Percentiles rank a stretch among this genome's conserved stretches.
These are phyloP conservation scores for Colletotrichum chlorophyti DNA, from an alignment of 2,329 filamentous ascomycete species.

Conservation along the genomic window DNA sequence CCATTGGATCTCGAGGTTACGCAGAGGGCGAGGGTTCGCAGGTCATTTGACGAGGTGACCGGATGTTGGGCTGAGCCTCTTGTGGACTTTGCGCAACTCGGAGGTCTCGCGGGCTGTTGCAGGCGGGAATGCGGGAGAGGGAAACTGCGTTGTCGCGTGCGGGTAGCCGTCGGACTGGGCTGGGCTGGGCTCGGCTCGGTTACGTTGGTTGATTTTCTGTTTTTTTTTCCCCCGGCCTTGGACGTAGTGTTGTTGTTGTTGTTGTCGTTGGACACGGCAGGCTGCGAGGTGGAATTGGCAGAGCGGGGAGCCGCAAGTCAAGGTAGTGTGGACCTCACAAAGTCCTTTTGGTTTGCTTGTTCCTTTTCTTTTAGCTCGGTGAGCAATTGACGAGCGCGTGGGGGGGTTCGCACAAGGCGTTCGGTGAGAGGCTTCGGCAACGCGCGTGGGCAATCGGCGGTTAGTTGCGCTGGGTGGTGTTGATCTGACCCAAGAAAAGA, in stretches of 20 bases:
- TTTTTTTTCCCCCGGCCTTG: background rate
- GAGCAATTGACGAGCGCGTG: no score
- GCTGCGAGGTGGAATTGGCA: background rate
- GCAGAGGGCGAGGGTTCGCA: conserved; percentile 49
- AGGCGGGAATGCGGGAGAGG: background rate
- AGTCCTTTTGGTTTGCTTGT: background rate
- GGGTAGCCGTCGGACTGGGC: background rate
- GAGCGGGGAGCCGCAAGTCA: no score
- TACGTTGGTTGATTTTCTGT: background rate
- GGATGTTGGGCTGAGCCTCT: background rate
- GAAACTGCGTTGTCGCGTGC: conserved; percentile 3
- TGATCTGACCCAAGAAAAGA: background rate
- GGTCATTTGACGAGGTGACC: conserved; percentile 34
- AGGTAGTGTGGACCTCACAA: background rate
- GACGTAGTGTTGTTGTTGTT: no score
- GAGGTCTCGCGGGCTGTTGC: background rate
- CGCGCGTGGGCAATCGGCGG: no score
- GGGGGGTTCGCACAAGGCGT: no score
- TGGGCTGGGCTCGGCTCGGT: background rate
- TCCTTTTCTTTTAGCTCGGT: background rate
- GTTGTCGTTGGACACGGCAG: background rate
- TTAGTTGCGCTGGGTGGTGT: background rate
- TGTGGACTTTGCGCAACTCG: background rate
- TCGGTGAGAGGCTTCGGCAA: no score
- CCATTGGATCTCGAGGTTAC: conserved; percentile 53